Percentiles rank a stretch among this genome's conserved stretches.
These are phyloP conservation scores for Lecanicillium sp. DNA, from an alignment of 2,329 filamentous ascomycete species.

Conservation along the genomic window DNA sequence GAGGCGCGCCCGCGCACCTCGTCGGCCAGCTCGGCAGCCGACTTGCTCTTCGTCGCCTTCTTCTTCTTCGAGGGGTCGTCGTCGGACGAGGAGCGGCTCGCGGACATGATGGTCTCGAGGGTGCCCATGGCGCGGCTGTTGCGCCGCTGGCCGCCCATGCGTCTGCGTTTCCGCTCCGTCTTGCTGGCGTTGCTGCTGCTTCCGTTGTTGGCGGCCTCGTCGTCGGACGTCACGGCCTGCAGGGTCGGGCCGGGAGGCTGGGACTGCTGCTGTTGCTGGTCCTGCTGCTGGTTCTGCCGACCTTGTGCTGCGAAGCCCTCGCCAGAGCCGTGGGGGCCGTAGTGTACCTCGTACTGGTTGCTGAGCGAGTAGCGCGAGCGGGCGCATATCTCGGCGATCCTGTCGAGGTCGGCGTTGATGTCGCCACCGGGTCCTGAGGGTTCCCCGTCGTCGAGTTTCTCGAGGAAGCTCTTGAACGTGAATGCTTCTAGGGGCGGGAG, in stretches of 20 bases:
- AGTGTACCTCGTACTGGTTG: slow-evolving; percentile 62
- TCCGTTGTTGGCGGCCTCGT: slow-evolving; percentile 46
- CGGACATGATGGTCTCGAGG: slow-evolving; percentile 61
- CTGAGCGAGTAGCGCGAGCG: slow-evolving; percentile 58
- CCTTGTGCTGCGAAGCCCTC: slow-evolving; percentile 36
- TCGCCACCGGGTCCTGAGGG: slow-evolving; percentile 31
- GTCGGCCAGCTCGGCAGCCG: slow-evolving; percentile 50
- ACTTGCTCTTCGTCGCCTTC: slow-evolving; percentile 46
- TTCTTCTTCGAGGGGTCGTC: slow-evolving; percentile 49
- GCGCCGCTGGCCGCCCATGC: slow-evolving; percentile 35
- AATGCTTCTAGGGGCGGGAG: slow-evolving; percentile 59
- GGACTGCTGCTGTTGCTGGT: slow-evolving; percentile 24
- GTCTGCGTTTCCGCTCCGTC: slow-evolving; percentile 35
- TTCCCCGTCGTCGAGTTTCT: slow-evolving; percentile 41
- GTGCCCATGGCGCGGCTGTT: slow-evolving; percentile 55
- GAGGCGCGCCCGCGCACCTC: slow-evolving; percentile 46
- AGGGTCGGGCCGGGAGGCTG: slow-evolving; percentile 48
- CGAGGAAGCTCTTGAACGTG: slow-evolving; percentile 59
- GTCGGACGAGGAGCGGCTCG: slow-evolving; percentile 58
- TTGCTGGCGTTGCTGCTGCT: slow-evolving; percentile 22
- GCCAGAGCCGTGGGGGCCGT: slow-evolving; percentile 55
- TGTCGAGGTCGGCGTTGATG: slow-evolving; percentile 54
- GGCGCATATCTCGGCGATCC: slow-evolving; percentile 62
- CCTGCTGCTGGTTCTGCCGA: slow-evolving; percentile 22
- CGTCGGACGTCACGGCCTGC: slow-evolving; percentile 52